These are phyloP conservation scores for Ceratocystiopsis minuta DNA, from an alignment of 2,329 filamentous ascomycete species.

Conservation along the genomic window DNA sequence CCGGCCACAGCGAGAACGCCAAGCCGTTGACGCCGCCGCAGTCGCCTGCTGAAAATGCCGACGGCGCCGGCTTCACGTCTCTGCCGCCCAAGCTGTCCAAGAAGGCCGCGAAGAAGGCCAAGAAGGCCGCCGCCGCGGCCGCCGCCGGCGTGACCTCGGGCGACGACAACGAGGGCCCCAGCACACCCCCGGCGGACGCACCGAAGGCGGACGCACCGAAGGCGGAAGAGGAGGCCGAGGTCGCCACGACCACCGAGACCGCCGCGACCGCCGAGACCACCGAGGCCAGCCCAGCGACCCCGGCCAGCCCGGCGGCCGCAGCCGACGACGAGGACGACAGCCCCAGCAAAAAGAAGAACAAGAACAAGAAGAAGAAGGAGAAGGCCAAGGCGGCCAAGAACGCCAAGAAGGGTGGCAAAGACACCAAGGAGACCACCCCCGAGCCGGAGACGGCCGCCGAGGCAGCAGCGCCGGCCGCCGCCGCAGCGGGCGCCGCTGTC, in stretches of 20 bases:
- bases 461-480: neutral
- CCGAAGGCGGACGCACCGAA: neutral
- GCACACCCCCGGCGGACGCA: neutral
- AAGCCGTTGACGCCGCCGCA: no score
- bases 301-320: no score
- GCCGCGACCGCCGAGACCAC: neutral
- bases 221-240: neutral
- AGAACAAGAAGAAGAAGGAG: slow-evolving; percentile 8
- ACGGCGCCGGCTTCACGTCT: no score
- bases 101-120: neutral
- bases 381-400: slow-evolving; percentile 9
- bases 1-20: no score
- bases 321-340: neutral
- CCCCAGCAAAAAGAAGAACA: neutral
- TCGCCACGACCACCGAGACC: neutral
- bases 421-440: slow-evolving; percentile 2
- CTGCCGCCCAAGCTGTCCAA: no score
- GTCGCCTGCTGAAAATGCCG: no score
- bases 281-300: no score
- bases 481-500: neutral
- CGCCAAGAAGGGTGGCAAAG: slow-evolving; percentile 9
- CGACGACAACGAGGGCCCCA: neutral
- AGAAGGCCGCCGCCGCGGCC: neutral
- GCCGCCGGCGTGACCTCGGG: no score
- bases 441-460: neutral